Conservation (phyloP, 768 basidiomycete species). For the Boletus rex-veris region DNA sequence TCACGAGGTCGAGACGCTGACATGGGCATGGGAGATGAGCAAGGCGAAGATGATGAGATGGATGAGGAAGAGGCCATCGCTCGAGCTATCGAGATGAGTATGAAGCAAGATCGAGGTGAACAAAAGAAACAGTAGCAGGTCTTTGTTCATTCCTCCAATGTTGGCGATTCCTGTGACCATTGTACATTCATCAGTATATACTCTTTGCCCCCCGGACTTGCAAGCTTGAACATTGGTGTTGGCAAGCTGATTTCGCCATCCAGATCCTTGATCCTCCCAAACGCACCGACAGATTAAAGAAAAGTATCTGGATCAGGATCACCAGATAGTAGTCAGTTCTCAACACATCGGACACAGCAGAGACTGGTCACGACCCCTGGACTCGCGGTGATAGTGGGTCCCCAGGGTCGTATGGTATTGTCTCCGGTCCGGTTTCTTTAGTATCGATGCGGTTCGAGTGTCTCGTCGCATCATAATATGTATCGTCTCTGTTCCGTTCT, state of each 20-base stretch:
- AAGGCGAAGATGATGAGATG: slow-evolving; percentile 64
- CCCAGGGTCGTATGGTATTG: too few species aligned
- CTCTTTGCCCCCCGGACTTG: neutral
- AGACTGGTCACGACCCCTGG: too few species aligned
- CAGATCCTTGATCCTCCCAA: neutral
- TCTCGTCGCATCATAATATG: too few species aligned
- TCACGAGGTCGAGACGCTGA: slow-evolving; percentile 57
- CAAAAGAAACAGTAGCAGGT: slow-evolving; percentile 34
- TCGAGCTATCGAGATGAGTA: slow-evolving; percentile 90
- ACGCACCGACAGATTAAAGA: neutral
- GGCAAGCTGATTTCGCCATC: neutral
- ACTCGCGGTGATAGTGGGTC: too few species aligned
- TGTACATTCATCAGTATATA: slow-evolving; percentile 4
- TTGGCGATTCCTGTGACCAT: neutral
- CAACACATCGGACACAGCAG: neutral
- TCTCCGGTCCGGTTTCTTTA: too few species aligned
- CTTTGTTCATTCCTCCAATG: neutral
- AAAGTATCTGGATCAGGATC: too few species aligned
- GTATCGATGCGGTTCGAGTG: too few species aligned
- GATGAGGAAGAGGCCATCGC: slow-evolving; percentile 89
- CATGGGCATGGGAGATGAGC: slow-evolving; percentile 37
- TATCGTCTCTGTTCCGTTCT: too few species aligned
- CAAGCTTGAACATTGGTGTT: neutral
- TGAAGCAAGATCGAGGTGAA: slow-evolving; percentile 58
- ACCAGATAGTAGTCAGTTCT: neutral